Conservation (phyloP, 2,329 filamentous ascomycete genomes). For the Arachnomyces sp. region DNA sequence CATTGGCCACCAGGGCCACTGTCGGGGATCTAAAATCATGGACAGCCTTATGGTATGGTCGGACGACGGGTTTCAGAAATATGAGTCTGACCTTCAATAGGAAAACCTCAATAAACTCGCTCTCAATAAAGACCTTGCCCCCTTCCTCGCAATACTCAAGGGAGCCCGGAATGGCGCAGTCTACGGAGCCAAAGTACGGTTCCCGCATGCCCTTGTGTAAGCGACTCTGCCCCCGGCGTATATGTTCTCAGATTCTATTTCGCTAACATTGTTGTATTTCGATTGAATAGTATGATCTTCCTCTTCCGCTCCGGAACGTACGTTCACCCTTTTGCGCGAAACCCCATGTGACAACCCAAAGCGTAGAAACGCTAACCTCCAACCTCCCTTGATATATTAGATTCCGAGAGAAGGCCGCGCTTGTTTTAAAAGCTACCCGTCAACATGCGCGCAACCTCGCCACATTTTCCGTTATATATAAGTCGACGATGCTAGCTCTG, state of each 20-base stretch:
- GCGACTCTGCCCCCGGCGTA: conserved; percentile 11
- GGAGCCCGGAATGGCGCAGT: conserved; percentile 92
- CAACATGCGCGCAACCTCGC: conserved; percentile 89
- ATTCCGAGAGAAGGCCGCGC: conserved; percentile 64
- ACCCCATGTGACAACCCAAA: neutral
- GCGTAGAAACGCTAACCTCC: too few species aligned
- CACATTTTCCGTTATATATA: conserved; percentile 86
- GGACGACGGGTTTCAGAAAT: neutral
- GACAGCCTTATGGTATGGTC: conserved; percentile 26
- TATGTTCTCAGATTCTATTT: neutral
- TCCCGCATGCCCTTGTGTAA: conserved; percentile 89
- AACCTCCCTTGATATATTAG: conserved; percentile 22
- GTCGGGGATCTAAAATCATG: conserved; percentile 20
- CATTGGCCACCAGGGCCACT: conserved; percentile 12
- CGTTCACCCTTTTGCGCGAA: conserved; percentile 24
- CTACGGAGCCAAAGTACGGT: conserved; percentile 94
- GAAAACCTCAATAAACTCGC: conserved; percentile 64
- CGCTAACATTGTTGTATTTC: conserved; percentile 12
- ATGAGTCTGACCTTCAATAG: conserved; percentile 33
- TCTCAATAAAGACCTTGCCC: conserved; percentile 76
- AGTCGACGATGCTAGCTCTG: conserved; percentile 67
- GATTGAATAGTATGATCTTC: conserved; percentile 69
- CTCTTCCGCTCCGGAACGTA: conserved; percentile 88
- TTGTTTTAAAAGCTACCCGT: conserved; percentile 77
- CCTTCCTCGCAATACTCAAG: conserved; percentile 78